Conservation (phyloP, 768 basidiomycete species). For the Boletus bicolor region DNA sequence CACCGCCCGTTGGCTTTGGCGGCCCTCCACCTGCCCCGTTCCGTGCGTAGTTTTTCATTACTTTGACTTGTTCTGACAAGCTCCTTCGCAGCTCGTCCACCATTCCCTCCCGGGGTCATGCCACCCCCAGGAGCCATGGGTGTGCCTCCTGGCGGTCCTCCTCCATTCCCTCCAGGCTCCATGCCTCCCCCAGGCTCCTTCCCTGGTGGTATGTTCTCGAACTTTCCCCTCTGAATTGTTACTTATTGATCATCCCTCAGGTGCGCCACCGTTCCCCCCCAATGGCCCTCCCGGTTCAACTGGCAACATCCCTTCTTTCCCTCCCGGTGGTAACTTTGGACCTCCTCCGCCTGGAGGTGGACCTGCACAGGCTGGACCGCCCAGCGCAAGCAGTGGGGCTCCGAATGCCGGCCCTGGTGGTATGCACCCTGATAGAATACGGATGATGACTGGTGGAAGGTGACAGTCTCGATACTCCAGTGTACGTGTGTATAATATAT, state of each 20-base stretch:
- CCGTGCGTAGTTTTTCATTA: constrained; percentile 12
- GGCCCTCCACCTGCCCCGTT: constrained; percentile 40
- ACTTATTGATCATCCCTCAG: constrained; percentile 19
- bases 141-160: constrained; percentile 56
- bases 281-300: constrained; percentile 32
- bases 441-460: constrained; percentile 61
- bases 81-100: constrained; percentile 50
- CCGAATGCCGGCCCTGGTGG: constrained; percentile 51
- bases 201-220: constrained; percentile 41
- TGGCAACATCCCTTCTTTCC: constrained; percentile 31
- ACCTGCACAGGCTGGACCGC: constrained; percentile 44
- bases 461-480: constrained; percentile 2
- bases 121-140: constrained; percentile 48
- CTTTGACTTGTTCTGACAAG: background rate
- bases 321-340: constrained; percentile 32
- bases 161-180: constrained; percentile 70
- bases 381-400: constrained; percentile 26
- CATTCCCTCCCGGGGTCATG: constrained; percentile 62
- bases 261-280: constrained; percentile 53
- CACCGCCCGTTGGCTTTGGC: constrained; percentile 54
- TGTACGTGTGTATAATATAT: background rate
- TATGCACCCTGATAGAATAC: constrained; percentile 82
- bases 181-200: constrained; percentile 48
- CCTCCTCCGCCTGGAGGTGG: constrained; percentile 39
- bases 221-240: background rate